Percentiles rank a stretch among this genome's conserved stretches.
Conservation (phyloP, 2,329 filamentous ascomycete genomes). For the Byssoonygena ceratinophila region DNA sequence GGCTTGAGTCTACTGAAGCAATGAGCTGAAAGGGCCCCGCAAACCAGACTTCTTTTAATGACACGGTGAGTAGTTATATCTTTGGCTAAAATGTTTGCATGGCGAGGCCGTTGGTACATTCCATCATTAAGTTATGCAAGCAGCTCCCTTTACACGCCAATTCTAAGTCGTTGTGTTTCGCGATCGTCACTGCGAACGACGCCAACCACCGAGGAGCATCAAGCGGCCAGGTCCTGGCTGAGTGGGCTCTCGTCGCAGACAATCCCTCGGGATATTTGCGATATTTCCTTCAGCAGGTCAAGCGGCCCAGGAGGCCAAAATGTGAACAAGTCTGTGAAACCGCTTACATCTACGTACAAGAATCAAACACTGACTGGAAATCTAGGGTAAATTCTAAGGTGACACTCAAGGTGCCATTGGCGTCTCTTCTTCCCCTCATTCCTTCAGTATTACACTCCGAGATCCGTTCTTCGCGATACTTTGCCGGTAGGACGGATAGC, state of each 20-base stretch:
- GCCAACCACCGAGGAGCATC: slow-evolving; percentile 27
- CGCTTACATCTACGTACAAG: no score
- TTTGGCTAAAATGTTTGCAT: not conserved
- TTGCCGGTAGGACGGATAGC: slow-evolving; percentile 42
- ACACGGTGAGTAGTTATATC: not conserved
- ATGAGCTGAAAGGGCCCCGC: no score
- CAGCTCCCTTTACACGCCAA: not conserved
- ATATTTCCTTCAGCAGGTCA: slow-evolving; percentile 53
- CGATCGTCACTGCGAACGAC: not conserved
- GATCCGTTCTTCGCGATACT: slow-evolving; percentile 46
- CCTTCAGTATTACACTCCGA: slow-evolving; percentile 44
- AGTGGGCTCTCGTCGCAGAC: slow-evolving; percentile 42
- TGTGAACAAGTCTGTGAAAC: slow-evolving; percentile 50
- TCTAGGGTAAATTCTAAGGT: slow-evolving; percentile 56
- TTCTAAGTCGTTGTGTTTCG: not conserved
- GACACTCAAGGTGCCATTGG: slow-evolving; percentile 48
- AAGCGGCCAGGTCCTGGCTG: slow-evolving; percentile 48
- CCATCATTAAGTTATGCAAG: no score
- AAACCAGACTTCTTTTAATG: no score
- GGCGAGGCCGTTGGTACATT: not conserved
- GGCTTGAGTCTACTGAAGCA: no score
- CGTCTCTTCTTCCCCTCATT: slow-evolving; percentile 43
- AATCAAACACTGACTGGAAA: not conserved
- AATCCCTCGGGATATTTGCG: slow-evolving; percentile 47
- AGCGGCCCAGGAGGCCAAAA: slow-evolving; percentile 58